Base-by-base conservation (phyloP, 441 rosid genomes). In the Omphalea diandra region DNA sequence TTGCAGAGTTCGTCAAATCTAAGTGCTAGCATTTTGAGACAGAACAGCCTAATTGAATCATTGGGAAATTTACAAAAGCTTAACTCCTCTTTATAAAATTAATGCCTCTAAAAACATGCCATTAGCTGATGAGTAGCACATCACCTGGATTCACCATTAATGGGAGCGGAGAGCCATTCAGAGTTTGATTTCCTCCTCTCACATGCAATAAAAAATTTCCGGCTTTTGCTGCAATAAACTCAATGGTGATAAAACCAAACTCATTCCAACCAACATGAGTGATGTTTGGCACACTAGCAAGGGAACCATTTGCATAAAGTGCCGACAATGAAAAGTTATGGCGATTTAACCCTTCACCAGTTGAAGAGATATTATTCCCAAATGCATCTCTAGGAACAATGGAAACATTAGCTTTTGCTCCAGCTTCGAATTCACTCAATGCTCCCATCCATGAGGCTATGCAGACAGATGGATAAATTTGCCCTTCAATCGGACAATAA, bases 311-410 rank as follows among this genome's bases (percentile, higher is more conserved):
- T 64, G 67, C 84, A 70, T 77, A 40, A 29, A 78, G 74, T 53
- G 78, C 77, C 27, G 80, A 76, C 24, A 83, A 24, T 0, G 85
- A 80, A 76, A 87, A 86, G 76, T 84, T 85, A 26, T 74, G 77
- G 22, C 75, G 77, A 71, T 47, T 78, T 38, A 75, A 68, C 0
- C 77, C 85, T 75, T 84, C 79, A 4, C 75, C 73, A 0, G 79
- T 77, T 56, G 81, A 79, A 22, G 92, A 73, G n/a, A 90, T 61
- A 57, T 88, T 87, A 35, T 94, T 94, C 27, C 97, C 98, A 75
- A 90, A 94, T 35, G 95, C 97, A 76, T 94, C 98, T 44, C 82
- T 87, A 22, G 97, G 91, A 75, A 85, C 84, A 80, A 94, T 76
- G 73, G 81, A 57, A 27, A 94, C 40, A 12, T 83, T 67, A 5